Evolutionary conservation across 768 basidiomycete genomes (phyloP), one percentile per base, ranked within the genome.

Genomic region (Termitomyces sp.): DNA sequence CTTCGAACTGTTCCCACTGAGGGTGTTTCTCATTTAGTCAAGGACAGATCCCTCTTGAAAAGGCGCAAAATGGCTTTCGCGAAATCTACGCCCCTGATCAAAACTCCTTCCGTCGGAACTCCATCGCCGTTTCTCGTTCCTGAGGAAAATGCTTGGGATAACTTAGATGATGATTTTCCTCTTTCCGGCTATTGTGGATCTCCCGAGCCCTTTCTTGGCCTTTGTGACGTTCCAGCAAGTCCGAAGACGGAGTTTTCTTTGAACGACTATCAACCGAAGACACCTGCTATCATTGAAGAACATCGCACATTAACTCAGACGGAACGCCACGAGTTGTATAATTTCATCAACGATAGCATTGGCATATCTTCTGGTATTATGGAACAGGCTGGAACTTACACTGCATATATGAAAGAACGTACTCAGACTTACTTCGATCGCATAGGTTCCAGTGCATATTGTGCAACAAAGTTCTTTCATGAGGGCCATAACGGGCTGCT

Each of bases 241-340:
- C 47, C 50, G 18, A 55, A 54, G 33, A 18, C 47, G 18, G 53
- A 58, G 27, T 39, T 48, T 4, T 22, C 58, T 30, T 45, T 53
- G 18, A 54, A 55, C 24, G 46, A 59, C 55, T 50, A 60, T 45
- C 48, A 62, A 56, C 34, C 54, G 33, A 68, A 65, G 24, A 54
- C 65, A 27, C 56, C 67, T 8, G 54, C 63, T 54, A 57, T 61
- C 42, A 51, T 68, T 15, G 70, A 73, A 49, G 69, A 73, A 45
- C 66, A 73, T 52, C 68, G 63, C 37, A 64, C 74, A 22, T 71
- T 84, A 48, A 73, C 76, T 15, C 60, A 70, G 56, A 63, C 67
- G n/a, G 81, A 85, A 66, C 81, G 84, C 36, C 68, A 71, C 54
- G 78, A 75, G 27, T 72, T 81, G 58, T 87, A 87, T 63, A 73